phyloP scores from a whole-genome alignment of 164 flowering plant genomes.

The Berberis thunbergii region DNA sequence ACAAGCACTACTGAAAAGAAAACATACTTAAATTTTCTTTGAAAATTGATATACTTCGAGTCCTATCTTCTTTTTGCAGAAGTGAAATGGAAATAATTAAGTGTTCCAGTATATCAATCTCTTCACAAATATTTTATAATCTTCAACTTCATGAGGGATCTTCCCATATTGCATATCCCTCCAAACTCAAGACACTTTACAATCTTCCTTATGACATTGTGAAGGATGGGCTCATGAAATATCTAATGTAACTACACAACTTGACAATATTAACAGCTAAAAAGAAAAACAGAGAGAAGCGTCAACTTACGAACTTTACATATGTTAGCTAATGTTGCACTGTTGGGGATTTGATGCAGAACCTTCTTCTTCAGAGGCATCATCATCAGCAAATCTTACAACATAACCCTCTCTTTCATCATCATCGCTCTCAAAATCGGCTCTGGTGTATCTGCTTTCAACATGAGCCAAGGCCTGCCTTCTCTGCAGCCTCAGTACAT shows the following conservation, averaged over 20 bases:
- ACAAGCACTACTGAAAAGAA: too few species aligned
- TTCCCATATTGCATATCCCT: too few species aligned
- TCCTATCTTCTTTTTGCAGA: too few species aligned
- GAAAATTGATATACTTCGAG: too few species aligned
- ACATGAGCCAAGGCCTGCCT: conserved; percentile 24
- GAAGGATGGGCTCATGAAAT: too few species aligned
- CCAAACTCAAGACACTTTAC: too few species aligned
- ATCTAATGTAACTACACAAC: background rate
- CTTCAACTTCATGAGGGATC: too few species aligned
- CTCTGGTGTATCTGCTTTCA: conserved; percentile 32
- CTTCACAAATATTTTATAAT: too few species aligned
- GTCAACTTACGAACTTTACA: conserved; percentile 1
- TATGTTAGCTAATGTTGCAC: conserved; percentile 41
- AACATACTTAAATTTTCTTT: too few species aligned
- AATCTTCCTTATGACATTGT: too few species aligned
- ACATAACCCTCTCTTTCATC: conserved; percentile 32
- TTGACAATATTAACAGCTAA: background rate
- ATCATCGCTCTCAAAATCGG: conserved; percentile 41
- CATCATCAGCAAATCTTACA: conserved; percentile 27
- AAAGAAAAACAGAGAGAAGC: background rate
- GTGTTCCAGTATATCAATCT: too few species aligned
- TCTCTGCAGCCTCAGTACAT: conserved; percentile 48
- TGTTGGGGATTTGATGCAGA: conserved; percentile 27
- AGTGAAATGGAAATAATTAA: too few species aligned
- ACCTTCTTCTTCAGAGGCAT: conserved; percentile 35